A percentile compares a stretch with the other conserved stretches of the same genome.
These are phyloP conservation scores for Dioszegia hungarica DNA, from an alignment of 768 basidiomycete species.

Conservation along the genomic window DNA sequence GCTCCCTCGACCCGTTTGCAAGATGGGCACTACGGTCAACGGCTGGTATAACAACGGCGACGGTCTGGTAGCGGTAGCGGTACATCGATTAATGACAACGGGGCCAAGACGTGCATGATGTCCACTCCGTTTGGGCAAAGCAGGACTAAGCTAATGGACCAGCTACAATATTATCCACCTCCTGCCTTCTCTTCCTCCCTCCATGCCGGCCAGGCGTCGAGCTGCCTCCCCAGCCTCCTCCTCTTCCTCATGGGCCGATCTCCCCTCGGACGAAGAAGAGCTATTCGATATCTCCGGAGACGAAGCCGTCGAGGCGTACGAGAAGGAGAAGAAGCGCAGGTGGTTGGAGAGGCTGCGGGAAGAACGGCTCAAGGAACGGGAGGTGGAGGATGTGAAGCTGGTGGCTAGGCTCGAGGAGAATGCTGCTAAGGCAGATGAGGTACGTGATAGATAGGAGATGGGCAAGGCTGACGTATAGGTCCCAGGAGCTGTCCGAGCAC, in stretches of 20 bases:
- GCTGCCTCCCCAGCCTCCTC: constrained; percentile 52
- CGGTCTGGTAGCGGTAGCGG: not conserved
- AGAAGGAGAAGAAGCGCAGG: constrained; percentile 62
- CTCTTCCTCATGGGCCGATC: constrained; percentile 62
- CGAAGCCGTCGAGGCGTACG: constrained; percentile 62
- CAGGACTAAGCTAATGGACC: constrained; percentile 10
- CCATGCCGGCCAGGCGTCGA: not conserved
- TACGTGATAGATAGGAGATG: constrained; percentile 14
- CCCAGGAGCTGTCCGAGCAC: constrained; percentile 58
- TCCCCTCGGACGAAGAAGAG: constrained; percentile 80
- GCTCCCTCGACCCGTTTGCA: constrained; percentile 18
- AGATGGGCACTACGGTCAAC: too few species aligned
- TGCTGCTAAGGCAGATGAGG: constrained; percentile 3
- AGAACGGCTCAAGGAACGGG: constrained; percentile 56
- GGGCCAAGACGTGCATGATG: not conserved
- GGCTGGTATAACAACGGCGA: too few species aligned
- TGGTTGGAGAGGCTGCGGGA: constrained; percentile 60
- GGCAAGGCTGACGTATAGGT: not conserved
- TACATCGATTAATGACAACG: too few species aligned
- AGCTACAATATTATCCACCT: constrained; percentile 80
- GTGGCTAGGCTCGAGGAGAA: constrained; percentile 56
- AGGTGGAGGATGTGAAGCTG: constrained; percentile 59
- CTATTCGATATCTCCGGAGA: constrained; percentile 69
- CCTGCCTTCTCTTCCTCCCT: constrained; percentile 55
- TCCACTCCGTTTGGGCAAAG: not conserved